Evolutionary conservation across 345 rosid genomes (phyloP).

Genomic region (Tarenaya hassleriana): DNA sequence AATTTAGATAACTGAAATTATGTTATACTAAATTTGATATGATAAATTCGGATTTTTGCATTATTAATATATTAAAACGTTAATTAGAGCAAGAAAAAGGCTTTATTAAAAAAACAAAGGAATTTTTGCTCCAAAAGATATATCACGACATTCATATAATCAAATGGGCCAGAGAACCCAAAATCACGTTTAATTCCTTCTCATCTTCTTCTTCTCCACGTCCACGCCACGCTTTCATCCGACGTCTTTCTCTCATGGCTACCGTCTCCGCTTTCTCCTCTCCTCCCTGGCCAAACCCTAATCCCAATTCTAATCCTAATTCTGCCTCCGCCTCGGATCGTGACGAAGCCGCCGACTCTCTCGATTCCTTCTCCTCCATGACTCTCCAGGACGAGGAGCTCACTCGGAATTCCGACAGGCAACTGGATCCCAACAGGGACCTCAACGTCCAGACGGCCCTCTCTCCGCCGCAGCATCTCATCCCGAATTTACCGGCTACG

Average conservation of each 20-base stretch:
- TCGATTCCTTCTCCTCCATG: slow-evolving; percentile 48
- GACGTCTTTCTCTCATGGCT: slow-evolving; percentile 34
- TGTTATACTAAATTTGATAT: no score
- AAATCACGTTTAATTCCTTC: no score
- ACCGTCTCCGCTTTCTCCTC: slow-evolving; percentile 56
- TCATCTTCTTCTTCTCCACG: no score
- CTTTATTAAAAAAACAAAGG: no score
- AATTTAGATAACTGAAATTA: no score
- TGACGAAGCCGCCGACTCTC: slow-evolving; percentile 29
- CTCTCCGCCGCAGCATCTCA: slow-evolving; percentile 21
- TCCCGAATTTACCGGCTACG: slow-evolving; percentile 15
- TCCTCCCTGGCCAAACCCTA: slow-evolving; percentile 34
- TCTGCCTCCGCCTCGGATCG: slow-evolving; percentile 17
- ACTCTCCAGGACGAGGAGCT: slow-evolving; percentile 25
- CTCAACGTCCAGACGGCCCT: slow-evolving; percentile 19
- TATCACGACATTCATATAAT: no score
- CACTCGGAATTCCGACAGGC: slow-evolving; percentile 11
- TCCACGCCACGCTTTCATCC: not conserved
- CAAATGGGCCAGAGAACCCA: no score
- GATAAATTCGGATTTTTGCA: no score
- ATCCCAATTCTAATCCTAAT: slow-evolving; percentile 16
- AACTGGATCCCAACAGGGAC: slow-evolving; percentile 17
- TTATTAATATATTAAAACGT: no score
- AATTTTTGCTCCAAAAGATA: no score
- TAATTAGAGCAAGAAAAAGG: no score